Percentiles rank a stretch among this genome's conserved stretches.
Conservation (phyloP, 441 rosid species). For the Corymbia citriodora region DNA sequence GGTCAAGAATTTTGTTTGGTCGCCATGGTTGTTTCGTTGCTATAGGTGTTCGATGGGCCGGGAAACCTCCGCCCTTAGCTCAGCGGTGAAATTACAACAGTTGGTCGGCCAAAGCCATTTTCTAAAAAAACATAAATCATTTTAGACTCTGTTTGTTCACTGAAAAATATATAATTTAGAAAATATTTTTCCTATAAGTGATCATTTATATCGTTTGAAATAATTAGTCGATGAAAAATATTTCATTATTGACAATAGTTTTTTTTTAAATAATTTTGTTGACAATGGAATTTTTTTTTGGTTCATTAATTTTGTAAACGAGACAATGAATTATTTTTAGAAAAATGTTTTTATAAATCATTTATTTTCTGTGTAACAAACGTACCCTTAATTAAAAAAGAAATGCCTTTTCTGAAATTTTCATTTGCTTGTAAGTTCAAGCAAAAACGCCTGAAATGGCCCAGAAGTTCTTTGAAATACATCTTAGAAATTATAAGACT, state of each 20-base stretch:
- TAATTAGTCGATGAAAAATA: background rate
- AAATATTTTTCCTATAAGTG: background rate
- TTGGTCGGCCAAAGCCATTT: accelerated
- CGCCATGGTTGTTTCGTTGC: background rate
- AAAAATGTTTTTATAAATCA: background rate
- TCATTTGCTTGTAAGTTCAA: background rate
- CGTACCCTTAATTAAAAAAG: background rate
- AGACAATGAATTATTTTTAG: background rate
- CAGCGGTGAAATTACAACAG: background rate
- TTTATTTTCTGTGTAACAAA: background rate
- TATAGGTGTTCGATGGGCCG: background rate
- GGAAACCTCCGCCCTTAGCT: background rate
- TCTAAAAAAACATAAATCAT: background rate
- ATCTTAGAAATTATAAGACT: background rate
- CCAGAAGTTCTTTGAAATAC: background rate
- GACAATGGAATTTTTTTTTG: background rate
- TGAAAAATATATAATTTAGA: accelerated
- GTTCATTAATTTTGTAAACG: background rate
- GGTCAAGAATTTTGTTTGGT: background rate
- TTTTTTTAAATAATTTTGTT: background rate
- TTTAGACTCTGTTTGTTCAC: background rate
- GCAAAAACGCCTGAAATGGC: background rate
- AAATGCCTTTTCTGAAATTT: background rate
- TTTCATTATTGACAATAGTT: background rate
- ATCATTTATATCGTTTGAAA: background rate